Evolutionary conservation across 2,329 filamentous ascomycete species (phyloP), one percentile per base, ranked within the genome.

Genomic region (Phyllosticta paracitricarpa): DNA sequence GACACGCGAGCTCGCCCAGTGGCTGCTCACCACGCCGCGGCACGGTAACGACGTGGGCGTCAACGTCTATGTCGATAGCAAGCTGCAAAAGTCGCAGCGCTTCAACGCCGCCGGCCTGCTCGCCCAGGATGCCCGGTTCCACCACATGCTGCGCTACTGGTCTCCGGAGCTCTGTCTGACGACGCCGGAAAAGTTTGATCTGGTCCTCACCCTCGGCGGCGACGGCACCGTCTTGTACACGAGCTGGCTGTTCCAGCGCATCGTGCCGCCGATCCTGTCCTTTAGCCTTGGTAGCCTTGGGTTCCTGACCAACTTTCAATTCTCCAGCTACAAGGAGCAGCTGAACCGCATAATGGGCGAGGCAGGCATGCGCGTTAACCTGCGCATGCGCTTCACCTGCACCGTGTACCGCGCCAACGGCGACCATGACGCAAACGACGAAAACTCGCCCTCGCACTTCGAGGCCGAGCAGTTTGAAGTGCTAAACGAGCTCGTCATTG

Each of bases 301-400:
- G n/a, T 95, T 95, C 78, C 79, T 95, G 68, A 95, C 91, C 2
- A 91, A 86, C 62, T 95, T 94, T 69, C 85, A 92, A 71, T 99
- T 94, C 71, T 85, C 90, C 64, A 83, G 87, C 67, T 97, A 96
- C 79, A 91, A 91, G 75, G 81, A 89, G 63, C 89, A 96, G 69
- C 82, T 99, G 35, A 88, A 90, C 75, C 87, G 86, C 59, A 84
- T 97, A 67, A 96, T 99, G 91, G 91, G 91, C 63, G 90, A 95
- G 62, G 85, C 89, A 1, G 94, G 94, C 61, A 97, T 99, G 93
- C 88, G 93, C 59, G 93, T 97, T 63, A 97, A 96, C 71, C 81
- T 99, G 67, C 91, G 94, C 66, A 99, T 99, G 94, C 89, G 94
- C 64, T 99, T 99, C 75, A 99, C 94, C 17, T 97, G 93, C 77